Conservation (phyloP, 1,284 basidiomycete genomes). For the Singerocomus rubriflavus region DNA sequence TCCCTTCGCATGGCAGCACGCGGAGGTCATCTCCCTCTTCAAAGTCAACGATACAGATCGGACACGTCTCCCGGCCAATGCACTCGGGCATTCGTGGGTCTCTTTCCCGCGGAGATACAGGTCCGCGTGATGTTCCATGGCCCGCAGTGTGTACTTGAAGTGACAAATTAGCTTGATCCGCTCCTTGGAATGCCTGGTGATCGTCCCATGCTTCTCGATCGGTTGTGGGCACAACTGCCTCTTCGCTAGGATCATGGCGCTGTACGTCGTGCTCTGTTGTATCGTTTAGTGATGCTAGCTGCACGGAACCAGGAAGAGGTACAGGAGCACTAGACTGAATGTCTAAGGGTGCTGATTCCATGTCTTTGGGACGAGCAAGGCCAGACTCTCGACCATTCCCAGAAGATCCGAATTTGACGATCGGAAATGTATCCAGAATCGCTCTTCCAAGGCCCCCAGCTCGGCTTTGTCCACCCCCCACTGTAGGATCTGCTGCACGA, state of each 20-base stretch:
- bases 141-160: constrained; percentile 4
- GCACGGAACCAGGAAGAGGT: constrained; percentile 10
- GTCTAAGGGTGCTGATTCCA: constrained; percentile 26
- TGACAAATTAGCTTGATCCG: constrained; percentile 5
- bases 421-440: constrained; percentile 90
- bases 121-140: neutral
- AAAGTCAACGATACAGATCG: constrained; percentile 92
- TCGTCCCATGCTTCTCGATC: constrained; percentile 3
- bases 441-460: constrained; percentile 82
- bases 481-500: constrained; percentile 44
- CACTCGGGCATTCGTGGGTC: constrained; percentile 54
- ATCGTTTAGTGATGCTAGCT: constrained; percentile 9
- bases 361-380: constrained; percentile 30
- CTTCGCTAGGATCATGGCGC: neutral
- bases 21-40: constrained; percentile 89
- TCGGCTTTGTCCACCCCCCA: constrained; percentile 61
- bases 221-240: neutral
- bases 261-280: neutral
- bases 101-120: constrained; percentile 12
- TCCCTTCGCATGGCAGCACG: constrained; percentile 84
- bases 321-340: neutral
- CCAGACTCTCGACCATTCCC: constrained; percentile 9
- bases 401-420: constrained; percentile 74
- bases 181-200: constrained; percentile 1
- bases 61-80: constrained; percentile 83